phyloP scores from a whole-genome alignment of 2,329 filamentous ascomycete genomes.

The Colletotrichum lindemuthianum region DNA sequence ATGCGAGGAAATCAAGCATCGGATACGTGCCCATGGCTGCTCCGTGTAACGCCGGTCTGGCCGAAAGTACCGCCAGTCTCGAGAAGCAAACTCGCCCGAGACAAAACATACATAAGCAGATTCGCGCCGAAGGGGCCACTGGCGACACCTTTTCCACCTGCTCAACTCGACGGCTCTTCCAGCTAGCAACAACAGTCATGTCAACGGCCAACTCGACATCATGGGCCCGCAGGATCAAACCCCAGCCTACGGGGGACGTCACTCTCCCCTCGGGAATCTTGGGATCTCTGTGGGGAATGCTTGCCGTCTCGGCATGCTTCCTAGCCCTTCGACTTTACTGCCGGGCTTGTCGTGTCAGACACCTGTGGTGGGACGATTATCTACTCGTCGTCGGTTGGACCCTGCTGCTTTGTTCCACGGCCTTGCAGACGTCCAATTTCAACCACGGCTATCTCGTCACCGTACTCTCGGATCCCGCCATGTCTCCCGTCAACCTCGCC shows the following conservation, averaged over 20 bases:
- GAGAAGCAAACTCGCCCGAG: too few relatives aligned
- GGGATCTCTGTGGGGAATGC: constrained; percentile 25
- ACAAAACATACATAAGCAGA: too few relatives aligned
- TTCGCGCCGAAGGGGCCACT: too few relatives aligned
- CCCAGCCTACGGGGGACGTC: background rate
- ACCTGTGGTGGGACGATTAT: constrained; percentile 39
- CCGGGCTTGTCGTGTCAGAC: constrained; percentile 25
- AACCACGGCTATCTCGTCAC: background rate
- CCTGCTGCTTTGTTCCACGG: background rate
- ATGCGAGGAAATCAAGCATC: too few relatives aligned
- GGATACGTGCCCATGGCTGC: too few relatives aligned
- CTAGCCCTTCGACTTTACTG: constrained; percentile 37
- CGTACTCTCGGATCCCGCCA: background rate
- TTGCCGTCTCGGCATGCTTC: constrained; percentile 12
- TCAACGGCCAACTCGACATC: too few relatives aligned
- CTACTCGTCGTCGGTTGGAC: constrained; percentile 36
- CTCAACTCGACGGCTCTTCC: too few relatives aligned
- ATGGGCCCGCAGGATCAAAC: too few relatives aligned
- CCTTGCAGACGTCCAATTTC: background rate
- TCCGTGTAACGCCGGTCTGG: too few relatives aligned
- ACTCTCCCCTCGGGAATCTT: background rate
- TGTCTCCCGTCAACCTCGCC: background rate
- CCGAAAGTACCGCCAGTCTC: too few relatives aligned
- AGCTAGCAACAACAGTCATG: too few relatives aligned
- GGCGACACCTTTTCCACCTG: too few relatives aligned